These are phyloP conservation scores for Hansenula lynferdii DNA, from an alignment of 1,139 yeast species.

Conservation along the genomic window DNA sequence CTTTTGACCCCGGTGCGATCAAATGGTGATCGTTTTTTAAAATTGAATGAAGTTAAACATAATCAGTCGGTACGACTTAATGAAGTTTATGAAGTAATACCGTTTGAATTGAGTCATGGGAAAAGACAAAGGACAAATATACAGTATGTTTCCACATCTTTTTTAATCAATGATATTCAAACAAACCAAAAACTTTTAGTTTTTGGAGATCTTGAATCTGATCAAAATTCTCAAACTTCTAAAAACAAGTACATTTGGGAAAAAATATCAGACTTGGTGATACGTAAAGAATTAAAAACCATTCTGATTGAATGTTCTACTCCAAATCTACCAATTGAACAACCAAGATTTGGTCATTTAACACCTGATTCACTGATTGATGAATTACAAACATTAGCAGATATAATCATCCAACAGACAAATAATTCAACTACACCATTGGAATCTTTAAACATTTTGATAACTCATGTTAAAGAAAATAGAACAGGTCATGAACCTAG, in stretches of 20 bases:
- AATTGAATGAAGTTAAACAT: slow-evolving; percentile 18
- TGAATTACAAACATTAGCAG: slow-evolving; percentile 44
- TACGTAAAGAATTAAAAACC: slow-evolving; percentile 37
- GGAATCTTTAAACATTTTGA: slow-evolving; percentile 46
- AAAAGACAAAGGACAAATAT: slow-evolving; percentile 5
- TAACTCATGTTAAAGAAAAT: slow-evolving; percentile 70
- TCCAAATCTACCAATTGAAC: slow-evolving; percentile 39
- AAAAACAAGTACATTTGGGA: slow-evolving; percentile 52
- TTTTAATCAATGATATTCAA: slow-evolving; percentile 36
- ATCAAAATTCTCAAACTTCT: slow-evolving; percentile 39
- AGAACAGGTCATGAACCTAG: slow-evolving; percentile 47
- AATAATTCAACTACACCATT: slow-evolving; percentile 27
- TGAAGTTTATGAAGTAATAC: slow-evolving; percentile 20
- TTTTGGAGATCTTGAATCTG: slow-evolving; percentile 85
- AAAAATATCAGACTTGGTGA: slow-evolving; percentile 42
- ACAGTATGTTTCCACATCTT: slow-evolving; percentile 40
- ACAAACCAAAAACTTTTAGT: slow-evolving; percentile 40
- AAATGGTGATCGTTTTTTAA: slow-evolving; percentile 18
- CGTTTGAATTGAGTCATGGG: slow-evolving; percentile 34
- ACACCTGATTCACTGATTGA: slow-evolving; percentile 58
- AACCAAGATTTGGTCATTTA: slow-evolving; percentile 69
- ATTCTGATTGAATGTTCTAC: slow-evolving; percentile 79
- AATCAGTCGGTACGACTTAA: slow-evolving; percentile 18
- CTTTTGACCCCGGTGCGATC: no score
- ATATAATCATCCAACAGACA: slow-evolving; percentile 5